phyloP scores from a whole-genome alignment of 345 rosid species.

The Nephelium lappaceum region DNA sequence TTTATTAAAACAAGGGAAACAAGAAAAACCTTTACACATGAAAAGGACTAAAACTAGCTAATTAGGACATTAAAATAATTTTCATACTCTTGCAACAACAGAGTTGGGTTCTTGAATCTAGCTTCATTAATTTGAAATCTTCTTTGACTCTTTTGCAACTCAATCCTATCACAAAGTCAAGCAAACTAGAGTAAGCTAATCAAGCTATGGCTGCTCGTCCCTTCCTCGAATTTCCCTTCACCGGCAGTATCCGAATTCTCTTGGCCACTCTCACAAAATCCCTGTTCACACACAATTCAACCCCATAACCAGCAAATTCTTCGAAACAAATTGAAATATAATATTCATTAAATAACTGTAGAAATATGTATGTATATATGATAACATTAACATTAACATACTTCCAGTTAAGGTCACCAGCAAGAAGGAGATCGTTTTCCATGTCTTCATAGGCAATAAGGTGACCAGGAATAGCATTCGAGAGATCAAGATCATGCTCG shows the following conservation, averaged over 20 bases:
- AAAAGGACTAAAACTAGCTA: too few species aligned
- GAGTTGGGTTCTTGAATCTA: slow-evolving; percentile 5
- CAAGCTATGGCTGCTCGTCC: slow-evolving; percentile 28
- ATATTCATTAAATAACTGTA: too few species aligned
- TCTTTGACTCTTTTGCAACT: slow-evolving; percentile 2
- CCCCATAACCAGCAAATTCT: not conserved
- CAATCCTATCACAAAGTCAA: not conserved
- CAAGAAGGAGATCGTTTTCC: slow-evolving; percentile 93
- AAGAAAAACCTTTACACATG: slow-evolving; percentile 3
- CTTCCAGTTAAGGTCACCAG: slow-evolving; percentile 94
- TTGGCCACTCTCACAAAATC: slow-evolving; percentile 91
- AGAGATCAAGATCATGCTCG: slow-evolving; percentile 57
- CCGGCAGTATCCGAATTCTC: slow-evolving; percentile 87
- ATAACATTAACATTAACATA: slow-evolving; percentile 27
- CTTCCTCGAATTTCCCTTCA: slow-evolving; percentile 58
- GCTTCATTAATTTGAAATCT: not conserved
- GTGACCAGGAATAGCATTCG: slow-evolving; percentile 85
- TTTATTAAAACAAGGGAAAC: not conserved
- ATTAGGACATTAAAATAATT: too few species aligned
- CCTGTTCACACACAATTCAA: slow-evolving; percentile 37
- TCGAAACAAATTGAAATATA: not conserved
- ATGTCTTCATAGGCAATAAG: slow-evolving; percentile 86
- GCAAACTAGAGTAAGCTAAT: not conserved
- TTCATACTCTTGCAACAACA: not conserved
- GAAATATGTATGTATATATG: not conserved